These are phyloP conservation scores for Boechera retrofracta DNA, from an alignment of 345 rosid genomes.

Conservation along the genomic window DNA sequence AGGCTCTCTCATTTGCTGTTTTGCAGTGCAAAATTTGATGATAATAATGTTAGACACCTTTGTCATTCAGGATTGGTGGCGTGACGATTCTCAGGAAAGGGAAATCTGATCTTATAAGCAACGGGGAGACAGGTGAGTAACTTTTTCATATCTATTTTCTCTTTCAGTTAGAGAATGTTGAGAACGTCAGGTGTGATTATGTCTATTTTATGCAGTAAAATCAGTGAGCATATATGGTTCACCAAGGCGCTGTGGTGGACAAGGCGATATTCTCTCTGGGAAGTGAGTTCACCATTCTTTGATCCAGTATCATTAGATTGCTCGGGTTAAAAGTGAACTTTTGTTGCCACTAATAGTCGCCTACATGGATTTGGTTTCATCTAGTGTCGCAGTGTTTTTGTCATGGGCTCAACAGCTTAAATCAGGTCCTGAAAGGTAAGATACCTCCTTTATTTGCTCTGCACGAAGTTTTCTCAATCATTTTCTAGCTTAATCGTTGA, in stretches of 20 bases:
- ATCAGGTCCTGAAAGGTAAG: conserved; percentile 54
- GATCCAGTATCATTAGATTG: neutral
- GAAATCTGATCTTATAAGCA: conserved; percentile 77
- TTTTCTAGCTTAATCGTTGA: neutral
- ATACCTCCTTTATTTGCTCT: neutral
- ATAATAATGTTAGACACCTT: conserved; percentile 5
- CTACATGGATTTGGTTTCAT: conserved; percentile 27
- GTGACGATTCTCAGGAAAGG: conserved; percentile 88
- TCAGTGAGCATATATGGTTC: conserved; percentile 82
- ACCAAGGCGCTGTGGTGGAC: conserved; percentile 95
- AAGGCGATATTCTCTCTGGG: conserved; percentile 97
- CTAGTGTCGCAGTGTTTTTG: conserved; percentile 83
- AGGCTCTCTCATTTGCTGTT: neutral
- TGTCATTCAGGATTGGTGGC: conserved; percentile 77
- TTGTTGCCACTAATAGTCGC: conserved; percentile 25
- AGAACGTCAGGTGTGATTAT: neutral
- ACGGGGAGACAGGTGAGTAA: conserved; percentile 62
- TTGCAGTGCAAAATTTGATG: neutral
- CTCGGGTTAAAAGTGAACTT: neutral
- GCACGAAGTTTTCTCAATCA: neutral
- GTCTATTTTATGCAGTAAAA: conserved; percentile 58
- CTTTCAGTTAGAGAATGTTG: neutral
- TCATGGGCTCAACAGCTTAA: conserved; percentile 78
- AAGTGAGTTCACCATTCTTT: conserved; percentile 53
- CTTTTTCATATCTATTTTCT: neutral